Evolutionary conservation across 2,329 filamentous ascomycete species (phyloP).

Genomic region (Xylaria arbuscula): DNA sequence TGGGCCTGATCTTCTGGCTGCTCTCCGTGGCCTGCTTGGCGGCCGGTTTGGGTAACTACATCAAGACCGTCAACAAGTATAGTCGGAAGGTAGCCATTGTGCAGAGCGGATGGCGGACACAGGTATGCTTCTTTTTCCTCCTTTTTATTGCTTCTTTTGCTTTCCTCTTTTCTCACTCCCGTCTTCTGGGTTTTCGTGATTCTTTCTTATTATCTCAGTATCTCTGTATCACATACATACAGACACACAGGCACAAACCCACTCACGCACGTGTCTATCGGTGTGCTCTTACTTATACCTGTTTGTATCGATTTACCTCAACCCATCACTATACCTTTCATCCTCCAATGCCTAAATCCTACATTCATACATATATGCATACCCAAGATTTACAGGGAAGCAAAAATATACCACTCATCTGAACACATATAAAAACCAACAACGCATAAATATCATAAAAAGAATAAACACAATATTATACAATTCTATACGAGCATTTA

Average conservation of each 20-base stretch:
- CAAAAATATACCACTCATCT: background rate
- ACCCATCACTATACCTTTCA: background rate
- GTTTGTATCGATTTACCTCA: background rate
- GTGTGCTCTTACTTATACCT: too few relatives aligned
- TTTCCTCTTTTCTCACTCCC: too few relatives aligned
- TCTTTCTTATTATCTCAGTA: background rate
- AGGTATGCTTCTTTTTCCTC: too few relatives aligned
- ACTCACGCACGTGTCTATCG: background rate
- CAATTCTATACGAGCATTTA: too few relatives aligned
- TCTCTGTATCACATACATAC: background rate
- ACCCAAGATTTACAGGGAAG: background rate
- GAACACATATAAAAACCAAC: background rate
- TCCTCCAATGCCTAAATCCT: background rate
- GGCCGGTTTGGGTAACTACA: constrained; percentile 86
- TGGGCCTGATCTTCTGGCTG: constrained; percentile 89
- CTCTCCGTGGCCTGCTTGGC: constrained; percentile 80
- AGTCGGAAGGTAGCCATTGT: constrained; percentile 82
- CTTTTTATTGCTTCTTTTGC: too few relatives aligned
- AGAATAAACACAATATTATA: background rate
- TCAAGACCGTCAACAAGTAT: constrained; percentile 84
- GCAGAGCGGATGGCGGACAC: constrained; percentile 93
- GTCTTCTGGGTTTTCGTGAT: too few relatives aligned
- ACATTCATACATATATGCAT: background rate
- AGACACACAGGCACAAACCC: background rate
- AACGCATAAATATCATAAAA: background rate